Evolutionary conservation across 768 basidiomycete species (phyloP).

Genomic region (Tricholoma terreum): DNA sequence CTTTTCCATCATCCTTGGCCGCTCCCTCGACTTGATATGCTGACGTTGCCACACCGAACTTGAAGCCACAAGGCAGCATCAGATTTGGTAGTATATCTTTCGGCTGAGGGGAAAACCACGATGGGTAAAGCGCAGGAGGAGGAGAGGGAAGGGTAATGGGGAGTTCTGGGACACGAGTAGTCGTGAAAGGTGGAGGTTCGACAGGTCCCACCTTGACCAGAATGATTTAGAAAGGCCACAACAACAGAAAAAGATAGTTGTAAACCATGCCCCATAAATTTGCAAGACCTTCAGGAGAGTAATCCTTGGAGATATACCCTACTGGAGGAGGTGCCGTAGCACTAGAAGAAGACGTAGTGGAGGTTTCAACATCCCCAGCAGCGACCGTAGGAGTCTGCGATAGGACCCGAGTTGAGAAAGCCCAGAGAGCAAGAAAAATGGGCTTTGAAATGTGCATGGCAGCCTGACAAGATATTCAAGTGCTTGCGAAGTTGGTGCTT

Average conservation of each 20-base stretch:
- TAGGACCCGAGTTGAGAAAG: too few species aligned
- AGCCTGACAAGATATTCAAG: too few species aligned
- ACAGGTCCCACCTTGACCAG: constrained; percentile 39
- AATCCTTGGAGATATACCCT: constrained; percentile 39
- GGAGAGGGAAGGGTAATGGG: constrained; percentile 40
- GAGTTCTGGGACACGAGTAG: constrained; percentile 35
- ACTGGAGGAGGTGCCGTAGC: too few species aligned
- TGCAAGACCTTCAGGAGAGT: constrained; percentile 35
- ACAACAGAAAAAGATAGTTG: background rate
- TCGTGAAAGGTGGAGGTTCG: constrained; percentile 43
- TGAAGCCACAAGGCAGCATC: constrained; percentile 45
- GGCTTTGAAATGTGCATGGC: too few species aligned
- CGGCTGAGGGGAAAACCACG: constrained; percentile 44
- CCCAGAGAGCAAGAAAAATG: too few species aligned
- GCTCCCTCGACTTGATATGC: constrained; percentile 56
- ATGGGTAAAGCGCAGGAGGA: constrained; percentile 43
- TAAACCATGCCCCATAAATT: constrained; percentile 39
- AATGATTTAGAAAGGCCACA: background rate
- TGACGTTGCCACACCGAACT: constrained; percentile 51
- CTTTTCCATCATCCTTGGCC: constrained; percentile 46
- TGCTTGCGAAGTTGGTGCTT: too few species aligned
- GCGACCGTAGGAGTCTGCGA: too few species aligned
- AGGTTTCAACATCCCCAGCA: background rate
- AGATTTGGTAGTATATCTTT: constrained; percentile 41
- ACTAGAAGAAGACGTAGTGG: too few species aligned